phyloP scores from a whole-genome alignment of 2,329 filamentous ascomycete species.

The Alternaria triticina region DNA sequence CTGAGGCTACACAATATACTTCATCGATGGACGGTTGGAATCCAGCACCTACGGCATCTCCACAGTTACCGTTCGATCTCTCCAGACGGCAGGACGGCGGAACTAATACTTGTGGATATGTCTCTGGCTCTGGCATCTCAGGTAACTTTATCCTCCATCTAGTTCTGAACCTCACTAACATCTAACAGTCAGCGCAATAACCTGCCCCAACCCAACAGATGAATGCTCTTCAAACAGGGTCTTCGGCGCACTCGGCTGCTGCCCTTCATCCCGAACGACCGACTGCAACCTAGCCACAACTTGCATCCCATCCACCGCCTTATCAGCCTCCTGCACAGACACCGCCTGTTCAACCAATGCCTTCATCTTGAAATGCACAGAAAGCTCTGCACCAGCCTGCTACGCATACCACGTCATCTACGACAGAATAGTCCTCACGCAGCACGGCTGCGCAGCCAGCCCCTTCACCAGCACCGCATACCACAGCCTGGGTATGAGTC shows the following conservation, averaged over 20 bases:
- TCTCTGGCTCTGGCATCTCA: conserved; percentile 25
- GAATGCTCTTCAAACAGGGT: conserved; percentile 44
- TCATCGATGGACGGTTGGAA: conserved; percentile 36
- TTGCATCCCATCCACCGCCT: conserved; percentile 35
- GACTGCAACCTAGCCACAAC: conserved; percentile 39
- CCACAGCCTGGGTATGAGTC: conserved; percentile 11
- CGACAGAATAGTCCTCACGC: conserved; percentile 31
- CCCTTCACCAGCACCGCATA: conserved; percentile 26
- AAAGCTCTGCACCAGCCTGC: conserved; percentile 27
- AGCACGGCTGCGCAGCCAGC: conserved; percentile 37
- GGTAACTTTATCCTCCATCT: conserved; percentile 22
- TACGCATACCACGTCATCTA: conserved; percentile 39
- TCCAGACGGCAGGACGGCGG: conserved; percentile 31
- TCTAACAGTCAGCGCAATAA: conserved; percentile 34
- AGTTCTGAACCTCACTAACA: background rate
- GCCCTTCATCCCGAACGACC: conserved; percentile 25
- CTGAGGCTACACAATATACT: conserved; percentile 35
- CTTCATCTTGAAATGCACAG: conserved; percentile 40
- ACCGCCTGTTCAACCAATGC: conserved; percentile 29
- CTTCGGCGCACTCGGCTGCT: conserved; percentile 44
- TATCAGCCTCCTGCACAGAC: conserved; percentile 37
- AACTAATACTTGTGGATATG: conserved; percentile 39
- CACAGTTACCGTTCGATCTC: conserved; percentile 30
- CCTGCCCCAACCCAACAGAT: conserved; percentile 31
- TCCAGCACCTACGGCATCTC: conserved; percentile 40